These are phyloP conservation scores for Pseudozyma hubeiensis DNA, from an alignment of 1,284 basidiomycete genomes.

Conservation along the genomic window DNA sequence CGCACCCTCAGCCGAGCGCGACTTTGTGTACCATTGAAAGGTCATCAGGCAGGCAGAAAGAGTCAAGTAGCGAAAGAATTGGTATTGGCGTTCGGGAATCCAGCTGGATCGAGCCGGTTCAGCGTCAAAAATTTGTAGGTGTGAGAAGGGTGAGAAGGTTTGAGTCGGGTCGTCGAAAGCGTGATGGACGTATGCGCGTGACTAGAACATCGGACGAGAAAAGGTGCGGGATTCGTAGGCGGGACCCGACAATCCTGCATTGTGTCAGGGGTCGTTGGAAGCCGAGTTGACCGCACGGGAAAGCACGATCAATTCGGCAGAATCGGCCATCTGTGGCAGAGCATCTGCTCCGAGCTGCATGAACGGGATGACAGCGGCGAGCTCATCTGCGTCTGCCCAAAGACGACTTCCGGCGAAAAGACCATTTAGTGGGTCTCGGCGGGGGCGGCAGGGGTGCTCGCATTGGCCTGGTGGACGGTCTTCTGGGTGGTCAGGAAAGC, in stretches of 20 bases:
- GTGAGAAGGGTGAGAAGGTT: background rate
- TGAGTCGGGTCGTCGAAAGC: conserved; percentile 11
- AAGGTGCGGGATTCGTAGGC: conserved; percentile 2
- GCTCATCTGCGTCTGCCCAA: background rate
- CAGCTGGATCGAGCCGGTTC: conserved; percentile 15
- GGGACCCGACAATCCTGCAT: background rate
- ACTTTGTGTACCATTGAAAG: too few relatives aligned
- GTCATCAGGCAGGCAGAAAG: too few relatives aligned
- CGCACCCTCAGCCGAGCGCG: too few relatives aligned
- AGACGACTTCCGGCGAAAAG: background rate
- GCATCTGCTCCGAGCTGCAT: background rate
- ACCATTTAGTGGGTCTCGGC: conserved; percentile 51
- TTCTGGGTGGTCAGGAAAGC: conserved; percentile 54
- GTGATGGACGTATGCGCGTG: conserved; percentile 19
- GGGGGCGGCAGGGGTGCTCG: conserved; percentile 42
- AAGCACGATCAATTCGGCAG: background rate
- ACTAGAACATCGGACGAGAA: conserved; percentile 18
- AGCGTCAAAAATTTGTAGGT: conserved; percentile 6
- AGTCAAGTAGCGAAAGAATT: conserved; percentile 2
- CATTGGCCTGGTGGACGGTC: conserved; percentile 52
- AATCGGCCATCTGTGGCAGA: background rate
- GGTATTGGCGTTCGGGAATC: conserved; percentile 23
- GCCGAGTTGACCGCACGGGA: background rate
- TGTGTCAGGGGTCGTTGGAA: background rate
- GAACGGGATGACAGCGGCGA: background rate